Evolutionary conservation across 1,284 basidiomycete species (phyloP), one percentile per base, ranked within the genome.

Genomic region (Ustilago sp.): DNA sequence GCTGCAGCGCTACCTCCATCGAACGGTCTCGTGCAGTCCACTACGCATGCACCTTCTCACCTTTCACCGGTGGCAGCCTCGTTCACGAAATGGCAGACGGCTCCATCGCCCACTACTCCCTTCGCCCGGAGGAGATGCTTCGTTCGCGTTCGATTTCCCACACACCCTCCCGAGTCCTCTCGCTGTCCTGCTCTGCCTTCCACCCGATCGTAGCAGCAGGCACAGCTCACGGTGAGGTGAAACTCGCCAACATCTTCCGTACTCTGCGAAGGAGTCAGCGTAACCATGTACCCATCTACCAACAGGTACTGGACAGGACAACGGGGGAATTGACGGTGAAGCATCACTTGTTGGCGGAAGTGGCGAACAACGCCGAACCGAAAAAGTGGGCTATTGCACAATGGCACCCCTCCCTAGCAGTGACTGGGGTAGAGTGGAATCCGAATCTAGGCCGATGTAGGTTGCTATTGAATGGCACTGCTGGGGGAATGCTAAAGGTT

Each of bases 1-100:
- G 54, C 11, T 35, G 41, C 15, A 17, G 47, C 2, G 17, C 55
- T n/a, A 35, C 28, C 1, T 43, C 59, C 17, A 51, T 74, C 45
- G 71, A 74, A 32, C 67, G 64, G 12, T 53, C 34, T 3, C 61
- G 71, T 0, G 53, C 60, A 1, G 57, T 71, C 7, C 67, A 74
- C 48, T 64, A 69, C 35, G 57, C 63, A 3, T 63, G 60, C 11
- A 23, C 32, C 2, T 77, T 70, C 13, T 48, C 58, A 0, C 17
- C 63, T 0, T 69, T 64, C 17, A 45, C 57, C 7, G 61, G 68
- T 34, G 62, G 53, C 6, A 41, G 32, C 1, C 43, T 75, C 12
- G 58, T 69, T 1, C 68, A 75, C 62, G 73, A 75, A 58, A 52
- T 64, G n/a, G 68, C 67, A n/a, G 73, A 75, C 15, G 73, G 73